phyloP scores from a whole-genome alignment of 768 basidiomycete species.

The Lenzites betulinus region DNA sequence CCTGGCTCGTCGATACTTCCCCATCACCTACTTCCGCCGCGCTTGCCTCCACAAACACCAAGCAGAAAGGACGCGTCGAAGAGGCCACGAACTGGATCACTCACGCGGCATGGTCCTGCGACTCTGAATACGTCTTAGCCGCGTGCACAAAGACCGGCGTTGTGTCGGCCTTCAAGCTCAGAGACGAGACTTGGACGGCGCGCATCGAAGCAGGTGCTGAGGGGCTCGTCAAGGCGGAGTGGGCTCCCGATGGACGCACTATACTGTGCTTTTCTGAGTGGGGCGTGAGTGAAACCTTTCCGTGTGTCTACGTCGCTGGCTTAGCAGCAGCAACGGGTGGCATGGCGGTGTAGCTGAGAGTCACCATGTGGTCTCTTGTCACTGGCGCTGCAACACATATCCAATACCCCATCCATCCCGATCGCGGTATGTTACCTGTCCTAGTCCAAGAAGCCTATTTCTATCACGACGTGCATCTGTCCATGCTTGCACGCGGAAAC shows the following conservation, averaged over 20 bases:
- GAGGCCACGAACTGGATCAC: conserved; percentile 52
- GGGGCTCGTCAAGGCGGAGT: conserved; percentile 84
- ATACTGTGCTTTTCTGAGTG: conserved; percentile 91
- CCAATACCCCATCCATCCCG: conserved; percentile 81
- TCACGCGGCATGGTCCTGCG: conserved; percentile 82
- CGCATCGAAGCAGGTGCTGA: conserved; percentile 81
- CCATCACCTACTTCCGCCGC: conserved; percentile 52
- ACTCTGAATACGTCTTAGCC: conserved; percentile 85
- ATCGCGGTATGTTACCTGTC: conserved; percentile 55
- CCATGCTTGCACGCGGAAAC: too few species aligned
- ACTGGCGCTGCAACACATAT: conserved; percentile 79
- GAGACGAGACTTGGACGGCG: conserved; percentile 77
- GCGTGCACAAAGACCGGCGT: conserved; percentile 71
- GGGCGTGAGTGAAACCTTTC: conserved; percentile 64
- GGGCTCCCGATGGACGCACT: conserved; percentile 84
- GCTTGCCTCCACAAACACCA: conserved; percentile 25
- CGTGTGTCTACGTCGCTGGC: background rate
- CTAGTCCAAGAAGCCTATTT: too few species aligned
- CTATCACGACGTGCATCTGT: too few species aligned
- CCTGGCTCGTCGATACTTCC: conserved; percentile 68
- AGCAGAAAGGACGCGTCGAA: background rate
- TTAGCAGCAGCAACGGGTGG: background rate
- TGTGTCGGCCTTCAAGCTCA: conserved; percentile 77
- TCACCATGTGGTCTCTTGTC: conserved; percentile 83
- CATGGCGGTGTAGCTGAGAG: conserved; percentile 58